phyloP scores from a whole-genome alignment of 768 basidiomycete genomes.

The Termitomyces sp. region DNA sequence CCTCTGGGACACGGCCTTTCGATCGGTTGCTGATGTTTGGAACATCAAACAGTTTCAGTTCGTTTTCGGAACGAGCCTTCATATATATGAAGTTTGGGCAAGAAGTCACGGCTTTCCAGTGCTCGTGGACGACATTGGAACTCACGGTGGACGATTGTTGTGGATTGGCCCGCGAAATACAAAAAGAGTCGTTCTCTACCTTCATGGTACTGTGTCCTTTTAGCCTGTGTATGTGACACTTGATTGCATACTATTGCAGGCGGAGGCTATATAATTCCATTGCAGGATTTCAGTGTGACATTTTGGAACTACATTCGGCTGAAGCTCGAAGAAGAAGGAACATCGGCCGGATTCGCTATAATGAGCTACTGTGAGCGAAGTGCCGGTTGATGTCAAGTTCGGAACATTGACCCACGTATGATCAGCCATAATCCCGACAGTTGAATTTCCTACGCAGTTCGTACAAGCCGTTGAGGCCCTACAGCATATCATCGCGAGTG shows the following conservation, averaged over 20 bases:
- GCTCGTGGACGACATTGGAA: slow-evolving; percentile 26
- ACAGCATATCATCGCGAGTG: slow-evolving; percentile 24
- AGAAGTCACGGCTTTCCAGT: slow-evolving; percentile 18
- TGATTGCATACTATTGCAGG: slow-evolving; percentile 15
- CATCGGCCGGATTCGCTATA: slow-evolving; percentile 19
- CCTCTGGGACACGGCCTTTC: slow-evolving; percentile 15
- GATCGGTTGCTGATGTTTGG: slow-evolving; percentile 7
- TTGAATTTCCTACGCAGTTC: slow-evolving; percentile 26
- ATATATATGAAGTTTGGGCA: slow-evolving; percentile 23
- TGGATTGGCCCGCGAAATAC: slow-evolving; percentile 31
- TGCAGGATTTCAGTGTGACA: slow-evolving; percentile 15
- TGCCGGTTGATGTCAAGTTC: not conserved
- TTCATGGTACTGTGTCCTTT: slow-evolving; percentile 25
- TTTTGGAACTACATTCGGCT: slow-evolving; percentile 25
- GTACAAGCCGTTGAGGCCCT: slow-evolving; percentile 22
- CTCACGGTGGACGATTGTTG: slow-evolving; percentile 22
- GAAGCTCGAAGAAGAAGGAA: slow-evolving; percentile 6
- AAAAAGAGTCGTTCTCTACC: slow-evolving; percentile 28
- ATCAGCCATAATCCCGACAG: slow-evolving; percentile 24
- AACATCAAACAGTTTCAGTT: slow-evolving; percentile 23
- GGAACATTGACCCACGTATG: not conserved
- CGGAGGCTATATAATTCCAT: slow-evolving; percentile 25
- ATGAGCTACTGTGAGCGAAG: slow-evolving; percentile 22
- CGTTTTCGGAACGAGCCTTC: slow-evolving; percentile 17
- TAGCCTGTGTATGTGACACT: not conserved